These are phyloP conservation scores for Trichoderma afroharzianum DNA, from an alignment of 2,329 filamentous ascomycete genomes.

Conservation along the genomic window DNA sequence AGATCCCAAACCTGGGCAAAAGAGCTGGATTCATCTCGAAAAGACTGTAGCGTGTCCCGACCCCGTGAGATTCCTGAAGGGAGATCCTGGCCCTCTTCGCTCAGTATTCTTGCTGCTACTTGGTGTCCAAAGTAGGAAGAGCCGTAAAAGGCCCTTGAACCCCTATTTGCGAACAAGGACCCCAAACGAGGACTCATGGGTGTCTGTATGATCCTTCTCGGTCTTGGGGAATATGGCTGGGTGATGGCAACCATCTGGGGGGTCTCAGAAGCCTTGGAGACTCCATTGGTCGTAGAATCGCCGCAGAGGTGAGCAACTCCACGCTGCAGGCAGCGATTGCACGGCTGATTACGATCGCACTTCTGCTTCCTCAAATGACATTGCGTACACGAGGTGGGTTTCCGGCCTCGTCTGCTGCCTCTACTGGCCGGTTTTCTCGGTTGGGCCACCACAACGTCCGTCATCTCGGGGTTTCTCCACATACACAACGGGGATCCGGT, in stretches of 20 bases:
- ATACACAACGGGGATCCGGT: not conserved
- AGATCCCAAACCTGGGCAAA: slow-evolving; percentile 6
- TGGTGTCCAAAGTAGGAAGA: slow-evolving; percentile 10
- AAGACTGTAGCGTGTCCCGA: slow-evolving; percentile 1
- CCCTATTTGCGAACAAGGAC: not conserved
- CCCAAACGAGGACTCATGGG: slow-evolving; percentile 8
- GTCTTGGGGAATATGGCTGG: not conserved
- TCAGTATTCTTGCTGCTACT: not conserved
- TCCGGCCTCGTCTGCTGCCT: slow-evolving; percentile 9
- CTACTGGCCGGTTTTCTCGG: not conserved
- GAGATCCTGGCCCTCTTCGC: slow-evolving; percentile 2
- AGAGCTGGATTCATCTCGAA: slow-evolving; percentile 3
- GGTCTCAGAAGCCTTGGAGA: not conserved
- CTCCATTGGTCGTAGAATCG: not conserved
- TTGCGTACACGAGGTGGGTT: slow-evolving; percentile 9
- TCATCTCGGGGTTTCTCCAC: not conserved
- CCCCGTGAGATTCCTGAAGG: slow-evolving; percentile 1
- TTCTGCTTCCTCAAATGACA: slow-evolving; percentile 9
- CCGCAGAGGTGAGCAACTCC: slow-evolving; percentile 6
- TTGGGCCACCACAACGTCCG: not conserved
- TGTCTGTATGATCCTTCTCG: not conserved
- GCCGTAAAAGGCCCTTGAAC: not conserved
- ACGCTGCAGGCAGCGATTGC: slow-evolving; percentile 9
- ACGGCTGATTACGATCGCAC: slow-evolving; percentile 6
- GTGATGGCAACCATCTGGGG: not conserved